Percentiles rank a stretch among this genome's conserved stretches.
phyloP scores from a whole-genome alignment of 768 basidiomycete species.

The Polyporus arcularius region DNA sequence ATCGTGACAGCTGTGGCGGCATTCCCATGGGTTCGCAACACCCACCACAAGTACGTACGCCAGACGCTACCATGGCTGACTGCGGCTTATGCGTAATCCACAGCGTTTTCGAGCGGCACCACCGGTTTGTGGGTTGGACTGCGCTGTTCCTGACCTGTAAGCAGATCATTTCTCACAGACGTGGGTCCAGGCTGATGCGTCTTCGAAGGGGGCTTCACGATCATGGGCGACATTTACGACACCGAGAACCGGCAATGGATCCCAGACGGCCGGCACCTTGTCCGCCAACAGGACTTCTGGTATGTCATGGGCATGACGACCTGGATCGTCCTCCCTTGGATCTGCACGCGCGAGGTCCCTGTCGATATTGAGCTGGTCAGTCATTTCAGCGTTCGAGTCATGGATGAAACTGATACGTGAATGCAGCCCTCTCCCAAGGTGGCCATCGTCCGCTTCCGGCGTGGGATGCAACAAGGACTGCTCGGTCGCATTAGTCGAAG shows the following conservation, averaged over 20 bases:
- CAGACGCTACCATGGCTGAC: neutral
- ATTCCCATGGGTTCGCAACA: slow-evolving; percentile 79
- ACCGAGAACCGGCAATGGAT: slow-evolving; percentile 57
- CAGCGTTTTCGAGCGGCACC: slow-evolving; percentile 79
- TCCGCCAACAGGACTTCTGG: slow-evolving; percentile 78
- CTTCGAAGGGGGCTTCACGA: slow-evolving; percentile 60
- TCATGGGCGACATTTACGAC: slow-evolving; percentile 66
- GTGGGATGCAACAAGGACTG: slow-evolving; percentile 85
- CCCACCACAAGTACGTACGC: slow-evolving; percentile 70
- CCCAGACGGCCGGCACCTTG: slow-evolving; percentile 50
- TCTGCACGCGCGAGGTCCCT: slow-evolving; percentile 68
- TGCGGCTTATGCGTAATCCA: slow-evolving; percentile 1
- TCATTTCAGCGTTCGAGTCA: neutral
- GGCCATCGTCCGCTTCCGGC: slow-evolving; percentile 74
- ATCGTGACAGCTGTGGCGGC: slow-evolving; percentile 63
- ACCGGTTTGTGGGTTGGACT: slow-evolving; percentile 78
- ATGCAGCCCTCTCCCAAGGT: slow-evolving; percentile 75
- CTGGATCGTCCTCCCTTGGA: slow-evolving; percentile 77
- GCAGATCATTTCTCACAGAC: slow-evolving; percentile 18
- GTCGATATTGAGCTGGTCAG: slow-evolving; percentile 77
- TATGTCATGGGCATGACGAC: slow-evolving; percentile 71
- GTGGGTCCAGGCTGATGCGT: neutral
- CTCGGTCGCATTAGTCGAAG: slow-evolving; percentile 73
- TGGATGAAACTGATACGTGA: slow-evolving; percentile 3
- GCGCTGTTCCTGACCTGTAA: slow-evolving; percentile 58